Evolutionary conservation across 148 eudicot genomes (phyloP).

Genomic region (Heliamphora exappendiculata): DNA sequence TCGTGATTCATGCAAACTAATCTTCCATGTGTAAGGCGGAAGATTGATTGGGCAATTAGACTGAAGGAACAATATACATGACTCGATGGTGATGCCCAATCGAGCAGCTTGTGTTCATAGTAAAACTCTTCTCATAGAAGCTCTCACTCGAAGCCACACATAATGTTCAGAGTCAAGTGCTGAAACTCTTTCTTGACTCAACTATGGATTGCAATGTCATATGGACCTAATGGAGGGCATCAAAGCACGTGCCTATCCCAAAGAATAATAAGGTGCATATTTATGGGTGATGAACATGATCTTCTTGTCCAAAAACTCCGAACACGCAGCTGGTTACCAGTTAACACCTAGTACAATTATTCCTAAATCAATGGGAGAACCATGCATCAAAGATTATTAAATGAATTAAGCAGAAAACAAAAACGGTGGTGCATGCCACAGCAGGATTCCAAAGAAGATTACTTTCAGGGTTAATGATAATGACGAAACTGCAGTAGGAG

Average conservation of each 20-base stretch:
- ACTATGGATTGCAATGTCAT: neutral
- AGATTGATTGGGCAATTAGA: too few species aligned
- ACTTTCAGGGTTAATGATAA: neutral
- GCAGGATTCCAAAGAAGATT: neutral
- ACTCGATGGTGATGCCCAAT: too few species aligned
- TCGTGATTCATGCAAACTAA: too few species aligned
- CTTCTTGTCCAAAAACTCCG: too few species aligned
- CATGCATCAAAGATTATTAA: neutral
- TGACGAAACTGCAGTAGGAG: neutral
- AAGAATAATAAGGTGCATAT: neutral
- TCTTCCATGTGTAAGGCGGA: too few species aligned
- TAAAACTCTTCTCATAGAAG: too few species aligned
- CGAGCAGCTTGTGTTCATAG: too few species aligned
- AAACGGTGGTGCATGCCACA: neutral
- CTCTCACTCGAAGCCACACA: too few species aligned
- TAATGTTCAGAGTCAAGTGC: too few species aligned
- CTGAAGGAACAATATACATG: too few species aligned
- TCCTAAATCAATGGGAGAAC: neutral
- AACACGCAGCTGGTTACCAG: too few species aligned
- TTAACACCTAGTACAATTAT: too few species aligned
- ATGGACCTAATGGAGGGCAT: neutral
- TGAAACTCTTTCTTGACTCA: neutral
- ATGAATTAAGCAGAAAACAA: neutral
- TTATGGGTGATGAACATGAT: neutral
- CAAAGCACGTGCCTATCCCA: neutral